Evolutionary conservation across 1,284 basidiomycete species (phyloP), one percentile per base, ranked within the genome.

Genomic region (Sanghuangporus sanghuang): DNA sequence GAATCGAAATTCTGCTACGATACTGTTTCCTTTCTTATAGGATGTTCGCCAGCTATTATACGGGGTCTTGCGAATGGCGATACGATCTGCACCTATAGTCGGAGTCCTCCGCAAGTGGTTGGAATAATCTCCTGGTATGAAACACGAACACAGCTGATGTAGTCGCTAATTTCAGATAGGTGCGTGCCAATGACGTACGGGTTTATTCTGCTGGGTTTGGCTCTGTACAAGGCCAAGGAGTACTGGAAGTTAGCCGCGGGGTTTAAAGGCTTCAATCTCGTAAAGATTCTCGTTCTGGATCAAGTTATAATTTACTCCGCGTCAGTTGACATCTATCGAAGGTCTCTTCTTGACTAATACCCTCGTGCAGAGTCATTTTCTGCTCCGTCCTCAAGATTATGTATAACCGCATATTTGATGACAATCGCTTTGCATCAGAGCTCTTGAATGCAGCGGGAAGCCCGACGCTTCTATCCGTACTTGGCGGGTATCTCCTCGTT

Each of bases 401-500:
- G 7, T 21, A 27, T 2, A 21, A 23, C 21, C 14, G 32, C 6
- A n/a, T 59, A 21, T 32, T 54, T 32, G 9, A 36, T 9, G 14
- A 9, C 7, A 61, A 35, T 32, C 12, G n/a, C 32, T 40, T 21
- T 18, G n/a, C 21, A n/a, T 27, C 50, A 6, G 39, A n/a, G 1
- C 40, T 48, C 11, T 21, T 61, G 9, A 36, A 35, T 39, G 21
- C 36, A 12, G 8, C 39, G 5, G 50, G 35, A 16, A 39, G 50
- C 12, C 52, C 60, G 6, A 44, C 36, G 23, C 8, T 61, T 16
- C 50, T 55, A 12, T 61, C 50, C 23, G 21, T 61, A 9, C 23
- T 61, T 40, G 60, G 60, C 11, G 36, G 60, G 35, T 52, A 49
- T 9, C 21, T 61, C 18, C 40, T 61, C 12, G 21, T 61, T 52